These are phyloP conservation scores for Boechera divaricarpa DNA, from an alignment of 345 rosid genomes.

Conservation along the genomic window DNA sequence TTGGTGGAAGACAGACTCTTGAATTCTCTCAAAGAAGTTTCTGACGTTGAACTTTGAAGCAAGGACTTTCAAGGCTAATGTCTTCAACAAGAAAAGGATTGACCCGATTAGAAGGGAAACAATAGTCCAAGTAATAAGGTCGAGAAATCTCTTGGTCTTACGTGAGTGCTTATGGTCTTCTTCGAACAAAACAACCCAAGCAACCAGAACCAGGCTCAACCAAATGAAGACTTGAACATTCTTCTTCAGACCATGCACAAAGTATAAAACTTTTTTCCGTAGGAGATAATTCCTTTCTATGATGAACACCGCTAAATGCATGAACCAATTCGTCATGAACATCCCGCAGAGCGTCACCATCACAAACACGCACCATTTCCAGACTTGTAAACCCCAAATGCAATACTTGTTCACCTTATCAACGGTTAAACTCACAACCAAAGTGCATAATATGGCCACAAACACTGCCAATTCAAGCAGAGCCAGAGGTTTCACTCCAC, in stretches of 20 bases:
- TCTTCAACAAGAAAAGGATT: conserved; percentile 70
- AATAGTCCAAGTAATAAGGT: conserved; percentile 65
- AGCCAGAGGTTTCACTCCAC: conserved; percentile 43
- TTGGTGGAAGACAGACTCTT: conserved; percentile 82
- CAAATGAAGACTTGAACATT: conserved; percentile 79
- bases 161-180: conserved; percentile 52
- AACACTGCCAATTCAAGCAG: conserved; percentile 60
- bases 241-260: conserved; percentile 86
- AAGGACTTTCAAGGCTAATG: conserved; percentile 66
- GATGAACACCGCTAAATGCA: conserved; percentile 72
- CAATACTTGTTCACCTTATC: conserved; percentile 39
- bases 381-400: conserved; percentile 66
- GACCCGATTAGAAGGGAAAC: conserved; percentile 63
- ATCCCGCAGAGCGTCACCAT: conserved; percentile 74
- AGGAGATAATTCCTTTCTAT: conserved; percentile 78
- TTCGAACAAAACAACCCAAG: conserved; percentile 67
- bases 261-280: conserved; percentile 75
- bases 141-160: conserved; percentile 50
- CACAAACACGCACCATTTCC: conserved; percentile 87
- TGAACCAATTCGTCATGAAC: conserved; percentile 71
- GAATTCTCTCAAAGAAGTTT: conserved; percentile 83
- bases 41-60: conserved; percentile 81
- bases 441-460: conserved; percentile 45
- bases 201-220: conserved; percentile 65
- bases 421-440: conserved; percentile 64